A percentile compares a stretch with the other conserved stretches of the same genome.
Evolutionary conservation across 495 filamentous ascomycete species (phyloP).

Genomic region (Penicillium lagena): DNA sequence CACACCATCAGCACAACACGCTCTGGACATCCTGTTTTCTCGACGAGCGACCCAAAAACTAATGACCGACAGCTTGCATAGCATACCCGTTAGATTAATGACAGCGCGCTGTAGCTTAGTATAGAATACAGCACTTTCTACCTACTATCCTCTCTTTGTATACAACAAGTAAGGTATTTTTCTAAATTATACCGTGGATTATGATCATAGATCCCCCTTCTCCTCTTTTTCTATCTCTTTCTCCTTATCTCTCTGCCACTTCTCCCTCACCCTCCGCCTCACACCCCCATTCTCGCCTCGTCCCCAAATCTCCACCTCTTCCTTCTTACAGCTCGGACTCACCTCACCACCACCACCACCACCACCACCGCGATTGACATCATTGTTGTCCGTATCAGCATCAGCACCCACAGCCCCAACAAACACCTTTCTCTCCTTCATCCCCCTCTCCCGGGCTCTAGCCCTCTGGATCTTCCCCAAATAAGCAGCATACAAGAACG

Average conservation of each 20-base stretch:
- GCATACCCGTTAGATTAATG: constrained; percentile 28
- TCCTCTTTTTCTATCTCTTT: background rate
- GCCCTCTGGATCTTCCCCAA: constrained; percentile 70
- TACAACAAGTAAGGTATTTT: background rate
- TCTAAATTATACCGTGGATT: background rate
- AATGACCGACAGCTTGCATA: constrained; percentile 16
- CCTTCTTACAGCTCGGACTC: constrained; percentile 9
- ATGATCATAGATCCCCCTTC: constrained; percentile 5
- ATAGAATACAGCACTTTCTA: background rate
- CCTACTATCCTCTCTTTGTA: background rate
- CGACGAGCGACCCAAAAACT: constrained; percentile 9
- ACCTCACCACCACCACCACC: background rate
- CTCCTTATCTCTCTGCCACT: constrained; percentile 23
- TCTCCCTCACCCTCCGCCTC: constrained; percentile 37
- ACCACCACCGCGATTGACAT: background rate
- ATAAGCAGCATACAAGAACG: constrained; percentile 83
- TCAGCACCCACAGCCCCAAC: constrained; percentile 42
- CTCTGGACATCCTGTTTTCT: too few relatives aligned
- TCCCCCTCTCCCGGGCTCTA: constrained; percentile 54
- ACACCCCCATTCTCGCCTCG: constrained; percentile 40
- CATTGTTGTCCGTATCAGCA: too few relatives aligned
- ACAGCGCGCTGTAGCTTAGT: constrained; percentile 19
- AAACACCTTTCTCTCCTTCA: constrained; percentile 68
- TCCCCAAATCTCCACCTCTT: constrained; percentile 40
- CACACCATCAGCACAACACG: too few relatives aligned